These are phyloP conservation scores for Serendipita sp. DNA, from an alignment of 768 basidiomycete species.

Conservation along the genomic window DNA sequence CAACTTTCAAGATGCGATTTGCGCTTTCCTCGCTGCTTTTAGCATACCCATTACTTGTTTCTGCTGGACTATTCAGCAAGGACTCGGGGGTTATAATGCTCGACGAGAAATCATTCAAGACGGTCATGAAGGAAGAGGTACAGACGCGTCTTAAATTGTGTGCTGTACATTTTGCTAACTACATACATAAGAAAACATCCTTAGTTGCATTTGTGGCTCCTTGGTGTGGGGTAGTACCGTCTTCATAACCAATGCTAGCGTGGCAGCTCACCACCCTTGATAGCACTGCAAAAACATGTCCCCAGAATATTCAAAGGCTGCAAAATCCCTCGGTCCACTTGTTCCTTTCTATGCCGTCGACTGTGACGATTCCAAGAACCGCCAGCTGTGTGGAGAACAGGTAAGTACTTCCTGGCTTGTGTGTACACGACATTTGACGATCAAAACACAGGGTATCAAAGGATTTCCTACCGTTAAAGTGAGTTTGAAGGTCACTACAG, in stretches of 20 bases:
- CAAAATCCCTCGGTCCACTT: conserved; percentile 58
- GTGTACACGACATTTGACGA: background rate
- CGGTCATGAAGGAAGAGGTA: conserved; percentile 62
- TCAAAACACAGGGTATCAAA: conserved; percentile 40
- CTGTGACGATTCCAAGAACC: conserved; percentile 73
- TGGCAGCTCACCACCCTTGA: conserved; percentile 1
- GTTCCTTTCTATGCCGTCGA: conserved; percentile 87
- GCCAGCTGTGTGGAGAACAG: conserved; percentile 64
- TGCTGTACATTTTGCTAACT: background rate
- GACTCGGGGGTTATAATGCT: conserved; percentile 57
- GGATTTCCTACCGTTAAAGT: conserved; percentile 92
- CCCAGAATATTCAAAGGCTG: conserved; percentile 75
- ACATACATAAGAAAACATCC: conserved; percentile 38
- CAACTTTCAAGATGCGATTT: background rate
- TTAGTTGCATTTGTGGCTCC: conserved; percentile 89
- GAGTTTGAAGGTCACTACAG: conserved; percentile 8
- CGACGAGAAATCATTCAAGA: conserved; percentile 50
- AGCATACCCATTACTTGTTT: conserved; percentile 25
- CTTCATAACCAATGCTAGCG: background rate
- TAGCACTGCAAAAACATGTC: conserved; percentile 76
- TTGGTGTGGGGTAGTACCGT: conserved; percentile 67
- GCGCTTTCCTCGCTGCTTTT: background rate
- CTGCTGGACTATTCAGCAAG: conserved; percentile 34
- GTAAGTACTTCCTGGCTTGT: conserved; percentile 20
- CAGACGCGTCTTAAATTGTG: conserved; percentile 16